Base-by-base conservation (phyloP, 129 eudicot genomes). In the Flaveria bidentis region DNA sequence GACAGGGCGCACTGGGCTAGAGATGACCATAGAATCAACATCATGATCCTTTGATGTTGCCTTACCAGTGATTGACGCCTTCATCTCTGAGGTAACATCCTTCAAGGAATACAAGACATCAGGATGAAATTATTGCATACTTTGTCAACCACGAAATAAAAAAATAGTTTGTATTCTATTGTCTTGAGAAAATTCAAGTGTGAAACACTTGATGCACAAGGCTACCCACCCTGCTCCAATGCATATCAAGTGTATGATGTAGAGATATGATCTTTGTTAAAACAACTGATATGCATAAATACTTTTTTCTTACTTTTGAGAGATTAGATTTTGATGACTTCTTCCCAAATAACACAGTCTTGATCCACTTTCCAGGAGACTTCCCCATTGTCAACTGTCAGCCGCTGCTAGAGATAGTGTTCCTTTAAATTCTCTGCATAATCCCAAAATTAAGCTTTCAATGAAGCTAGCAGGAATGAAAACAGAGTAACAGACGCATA, bases 291-390 rank as follows among this genome's bases (percentile, higher is more conserved):
- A 42, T 50, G 39, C 20, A 69, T 52, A 75, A 71, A 25, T 1
- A 68, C 3, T 39, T 41, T 63, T 28, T 69, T 80, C 94, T 84
- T 78, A 91, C 97, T 78, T 87, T 89, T 25, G 96, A 79, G 56
- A 78, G 79, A 82, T 74, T 84, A 28, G 97, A 86, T 78, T 89
- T 92, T 2, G 97, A 86, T 15, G 90, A 73, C 77, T 89, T 92
- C 88, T 89, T 92, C 71, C 96, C 96, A 12, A 89, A 87, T 72
- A 92, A 66, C 39, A 92, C 91, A 53, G 91, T 85, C 82, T 92
- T 92, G 85, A 92, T 89, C 97, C 97, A 92, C 82, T 89, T 92
- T 86, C 87, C 97, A 28, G 97, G 93, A 79, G 97, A 92, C 82
- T 88, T 91, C 80, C 97, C 97, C 97, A 91, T 91, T 39, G 65